Evolutionary conservation across 768 basidiomycete species (phyloP).

Genomic region (Dioszegia hungarica): DNA sequence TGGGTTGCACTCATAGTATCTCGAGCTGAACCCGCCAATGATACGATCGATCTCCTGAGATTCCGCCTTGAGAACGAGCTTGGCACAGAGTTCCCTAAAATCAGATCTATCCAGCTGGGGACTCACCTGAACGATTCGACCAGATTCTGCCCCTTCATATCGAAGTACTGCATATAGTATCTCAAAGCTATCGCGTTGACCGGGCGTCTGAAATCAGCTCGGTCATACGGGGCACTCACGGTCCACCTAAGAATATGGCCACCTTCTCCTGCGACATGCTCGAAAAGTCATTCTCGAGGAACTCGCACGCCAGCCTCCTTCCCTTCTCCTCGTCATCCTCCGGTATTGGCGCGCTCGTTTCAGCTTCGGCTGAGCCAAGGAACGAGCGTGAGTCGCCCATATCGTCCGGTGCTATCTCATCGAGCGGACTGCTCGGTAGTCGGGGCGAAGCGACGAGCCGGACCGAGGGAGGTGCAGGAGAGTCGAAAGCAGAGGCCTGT

Average conservation of each 20-base stretch:
- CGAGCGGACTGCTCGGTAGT: too few species aligned
- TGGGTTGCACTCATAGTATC: slow-evolving; percentile 90
- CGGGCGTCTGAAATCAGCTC: slow-evolving; percentile 55
- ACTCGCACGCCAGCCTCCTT: slow-evolving; percentile 67
- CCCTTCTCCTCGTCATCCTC: slow-evolving; percentile 53
- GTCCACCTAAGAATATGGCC: slow-evolving; percentile 90
- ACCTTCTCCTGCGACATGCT: slow-evolving; percentile 86
- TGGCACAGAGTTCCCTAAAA: slow-evolving; percentile 74
- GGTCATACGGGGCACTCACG: slow-evolving; percentile 59
- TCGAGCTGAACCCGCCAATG: slow-evolving; percentile 79
- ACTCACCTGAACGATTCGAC: slow-evolving; percentile 82
- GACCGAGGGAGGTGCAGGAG: background rate
- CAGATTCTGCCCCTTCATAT: slow-evolving; percentile 73
- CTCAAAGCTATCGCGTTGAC: slow-evolving; percentile 71
- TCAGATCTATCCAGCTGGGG: background rate
- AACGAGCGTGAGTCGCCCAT: background rate
- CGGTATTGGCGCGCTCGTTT: background rate
- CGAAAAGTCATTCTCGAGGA: slow-evolving; percentile 78
- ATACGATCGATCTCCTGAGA: slow-evolving; percentile 98
- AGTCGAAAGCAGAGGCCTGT: background rate
- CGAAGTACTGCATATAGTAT: slow-evolving; percentile 81
- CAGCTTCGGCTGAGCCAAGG: background rate
- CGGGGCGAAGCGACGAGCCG: slow-evolving; percentile 2
- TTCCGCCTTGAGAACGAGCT: slow-evolving; percentile 89
- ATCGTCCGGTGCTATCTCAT: too few species aligned